These are phyloP conservation scores for Podospora conica DNA, from an alignment of 495 filamentous ascomycete species.

Conservation along the genomic window DNA sequence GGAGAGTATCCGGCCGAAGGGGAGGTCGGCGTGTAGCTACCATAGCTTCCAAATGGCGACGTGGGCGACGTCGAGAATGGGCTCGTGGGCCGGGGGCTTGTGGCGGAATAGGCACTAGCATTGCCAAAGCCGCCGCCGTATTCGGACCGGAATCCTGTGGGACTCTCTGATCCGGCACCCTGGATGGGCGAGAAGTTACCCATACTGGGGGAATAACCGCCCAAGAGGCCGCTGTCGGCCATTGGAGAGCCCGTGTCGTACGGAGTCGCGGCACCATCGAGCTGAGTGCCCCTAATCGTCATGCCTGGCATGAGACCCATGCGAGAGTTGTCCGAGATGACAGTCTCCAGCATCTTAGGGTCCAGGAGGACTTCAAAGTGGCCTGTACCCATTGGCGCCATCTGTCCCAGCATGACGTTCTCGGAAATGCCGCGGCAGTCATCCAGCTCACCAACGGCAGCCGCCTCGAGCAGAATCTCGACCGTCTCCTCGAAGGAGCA, in stretches of 20 bases:
- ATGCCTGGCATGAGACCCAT: conserved; percentile 72
- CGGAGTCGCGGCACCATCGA: conserved; percentile 85
- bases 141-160: conserved; percentile 62
- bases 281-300: conserved; percentile 61
- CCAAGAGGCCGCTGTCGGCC: conserved; percentile 64
- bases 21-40: conserved; percentile 58
- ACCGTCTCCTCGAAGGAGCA: conserved; percentile 99
- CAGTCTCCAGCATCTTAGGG: conserved; percentile 89
- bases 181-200: conserved; percentile 92
- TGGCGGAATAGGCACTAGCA: conserved; percentile 59
- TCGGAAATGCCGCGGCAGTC: conserved; percentile 97
- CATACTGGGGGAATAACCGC: conserved; percentile 61
- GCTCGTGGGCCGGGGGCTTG: conserved; percentile 71
- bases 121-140: conserved; percentile 45
- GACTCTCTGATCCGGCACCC: conserved; percentile 64
- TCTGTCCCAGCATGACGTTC: conserved; percentile 96
- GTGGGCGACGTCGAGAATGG: conserved; percentile 75
- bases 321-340: conserved; percentile 81
- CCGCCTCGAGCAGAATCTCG: conserved; percentile 93
- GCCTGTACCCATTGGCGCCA: conserved; percentile 93
- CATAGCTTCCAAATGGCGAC: conserved; percentile 61
- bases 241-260: conserved; percentile 90
- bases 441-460: conserved; percentile 87
- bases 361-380: conserved; percentile 90
- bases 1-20: conserved; percentile 70